A percentile compares a stretch with the other conserved stretches of the same genome.
Evolutionary conservation across 2,329 filamentous ascomycete species (phyloP).

Genomic region (Cladobotryum mycophilum): DNA sequence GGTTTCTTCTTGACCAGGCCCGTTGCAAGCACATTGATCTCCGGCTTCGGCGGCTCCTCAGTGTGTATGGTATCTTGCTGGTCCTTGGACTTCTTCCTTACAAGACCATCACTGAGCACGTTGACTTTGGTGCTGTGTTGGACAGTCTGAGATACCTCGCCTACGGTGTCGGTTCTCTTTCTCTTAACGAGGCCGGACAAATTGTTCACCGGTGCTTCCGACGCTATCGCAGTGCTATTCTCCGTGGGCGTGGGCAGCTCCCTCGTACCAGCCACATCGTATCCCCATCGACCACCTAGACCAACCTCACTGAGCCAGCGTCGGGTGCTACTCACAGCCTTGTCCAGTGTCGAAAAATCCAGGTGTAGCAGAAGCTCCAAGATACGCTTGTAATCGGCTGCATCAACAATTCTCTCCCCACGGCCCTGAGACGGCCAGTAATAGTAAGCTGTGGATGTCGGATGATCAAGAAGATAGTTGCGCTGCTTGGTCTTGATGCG

Average conservation of each 20-base stretch:
- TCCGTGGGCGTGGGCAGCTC: constrained; percentile 16
- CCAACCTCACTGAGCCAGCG: constrained; percentile 67
- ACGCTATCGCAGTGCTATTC: constrained; percentile 6
- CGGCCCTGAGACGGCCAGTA: constrained; percentile 57
- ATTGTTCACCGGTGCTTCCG: constrained; percentile 35
- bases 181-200: constrained; percentile 43
- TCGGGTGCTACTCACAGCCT: constrained; percentile 57
- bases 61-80: constrained; percentile 10
- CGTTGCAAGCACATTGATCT: constrained; percentile 42
- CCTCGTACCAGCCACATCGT: constrained; percentile 41
- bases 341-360: constrained; percentile 62
- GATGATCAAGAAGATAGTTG: constrained; percentile 43
- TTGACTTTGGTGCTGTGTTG: constrained; percentile 31
- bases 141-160: constrained; percentile 13
- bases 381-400: constrained; percentile 59
- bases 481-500: constrained; percentile 55
- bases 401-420: constrained; percentile 57
- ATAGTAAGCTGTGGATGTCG: constrained; percentile 55
- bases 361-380: constrained; percentile 65
- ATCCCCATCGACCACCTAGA: constrained; percentile 46
- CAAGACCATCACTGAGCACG: constrained; percentile 39
- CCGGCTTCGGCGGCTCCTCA: constrained; percentile 12
- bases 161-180: constrained; percentile 32
- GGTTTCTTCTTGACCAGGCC: constrained; percentile 52
- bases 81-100: constrained; percentile 50